Conservation (phyloP, 768 basidiomycete species). For the Rhodosporidiobolus odoratus region DNA sequence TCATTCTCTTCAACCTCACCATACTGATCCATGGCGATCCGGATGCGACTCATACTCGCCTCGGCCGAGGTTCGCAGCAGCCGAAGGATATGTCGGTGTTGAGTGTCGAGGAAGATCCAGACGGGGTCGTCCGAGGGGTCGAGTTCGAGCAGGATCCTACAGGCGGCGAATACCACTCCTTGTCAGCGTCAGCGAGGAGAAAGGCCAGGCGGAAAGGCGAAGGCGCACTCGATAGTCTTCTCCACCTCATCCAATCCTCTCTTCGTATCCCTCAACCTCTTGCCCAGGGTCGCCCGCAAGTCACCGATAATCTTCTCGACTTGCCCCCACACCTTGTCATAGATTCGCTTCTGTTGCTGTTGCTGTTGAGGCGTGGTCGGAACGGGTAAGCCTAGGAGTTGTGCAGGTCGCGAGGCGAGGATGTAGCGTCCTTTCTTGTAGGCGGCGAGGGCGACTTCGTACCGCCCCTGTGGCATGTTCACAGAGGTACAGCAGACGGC, state of each 20-base stretch:
- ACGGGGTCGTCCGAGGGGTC: slow-evolving; percentile 81
- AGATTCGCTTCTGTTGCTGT: slow-evolving; percentile 79
- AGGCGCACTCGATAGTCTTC: slow-evolving; percentile 83
- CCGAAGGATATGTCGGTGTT: slow-evolving; percentile 77
- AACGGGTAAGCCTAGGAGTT: slow-evolving; percentile 58
- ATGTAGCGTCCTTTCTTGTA: slow-evolving; percentile 96
- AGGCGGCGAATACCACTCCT: not conserved
- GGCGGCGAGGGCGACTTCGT: slow-evolving; percentile 85
- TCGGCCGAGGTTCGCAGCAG: slow-evolving; percentile 31
- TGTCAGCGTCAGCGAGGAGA: not conserved
- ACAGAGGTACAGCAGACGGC: not conserved
- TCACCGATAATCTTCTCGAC: slow-evolving; percentile 93
- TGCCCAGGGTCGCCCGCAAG: slow-evolving; percentile 70
- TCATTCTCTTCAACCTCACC: slow-evolving; percentile 20
- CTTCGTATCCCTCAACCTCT: slow-evolving; percentile 72
- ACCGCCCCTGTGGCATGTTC: slow-evolving; percentile 64
- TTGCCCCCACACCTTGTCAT: slow-evolving; percentile 83
- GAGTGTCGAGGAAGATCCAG: slow-evolving; percentile 92
- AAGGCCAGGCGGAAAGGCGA: not conserved
- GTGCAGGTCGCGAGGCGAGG: slow-evolving; percentile 80
- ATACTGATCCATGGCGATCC: slow-evolving; percentile 33
- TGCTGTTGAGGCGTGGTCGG: slow-evolving; percentile 57
- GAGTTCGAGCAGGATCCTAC: slow-evolving; percentile 79
- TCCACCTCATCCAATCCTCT: slow-evolving; percentile 88
- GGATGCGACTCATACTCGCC: slow-evolving; percentile 15